Conservation (phyloP, 352 stramenopile genomes). For the Ophiocytium majus region DNA sequence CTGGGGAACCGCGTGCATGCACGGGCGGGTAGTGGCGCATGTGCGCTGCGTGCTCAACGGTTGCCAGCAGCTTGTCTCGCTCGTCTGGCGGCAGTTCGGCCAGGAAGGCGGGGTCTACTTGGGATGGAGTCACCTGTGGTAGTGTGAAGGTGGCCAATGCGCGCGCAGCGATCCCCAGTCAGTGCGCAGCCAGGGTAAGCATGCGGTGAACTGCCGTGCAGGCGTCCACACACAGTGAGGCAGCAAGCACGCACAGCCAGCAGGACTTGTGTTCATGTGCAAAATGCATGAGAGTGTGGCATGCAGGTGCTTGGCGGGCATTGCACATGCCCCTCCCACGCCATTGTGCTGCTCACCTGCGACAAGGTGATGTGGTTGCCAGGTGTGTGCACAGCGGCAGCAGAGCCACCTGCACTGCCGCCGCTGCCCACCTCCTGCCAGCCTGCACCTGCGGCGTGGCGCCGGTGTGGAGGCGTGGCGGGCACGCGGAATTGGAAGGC, state of each 20-base stretch:
- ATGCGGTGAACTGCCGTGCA: not conserved
- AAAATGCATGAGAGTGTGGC: not conserved
- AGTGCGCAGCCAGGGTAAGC: no score
- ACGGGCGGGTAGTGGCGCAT: not conserved
- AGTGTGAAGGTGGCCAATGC: not conserved
- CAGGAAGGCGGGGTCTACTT: not conserved
- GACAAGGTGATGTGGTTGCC: not conserved
- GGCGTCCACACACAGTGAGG: not conserved
- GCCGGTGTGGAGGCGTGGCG: no score
- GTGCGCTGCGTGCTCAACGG: not conserved
- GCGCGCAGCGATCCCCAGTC: no score
- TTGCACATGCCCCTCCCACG: not conserved
- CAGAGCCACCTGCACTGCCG: not conserved
- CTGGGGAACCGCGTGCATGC: not conserved
- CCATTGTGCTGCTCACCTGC: not conserved
- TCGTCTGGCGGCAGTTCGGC: not conserved
- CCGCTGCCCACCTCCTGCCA: not conserved
- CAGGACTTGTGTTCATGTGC: not conserved
- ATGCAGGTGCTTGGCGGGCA: not conserved
- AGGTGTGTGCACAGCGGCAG: no score
- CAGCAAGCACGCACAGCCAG: not conserved
- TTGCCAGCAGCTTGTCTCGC: not conserved
- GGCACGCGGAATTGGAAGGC: not conserved
- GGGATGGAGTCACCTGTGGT: constrained; percentile 1
- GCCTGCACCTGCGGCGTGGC: not conserved